A percentile compares a stretch with the other conserved stretches of the same genome.
Evolutionary conservation across 23 red algal genomes (phyloP).

Genomic region (Gracilaria caudata): DNA sequence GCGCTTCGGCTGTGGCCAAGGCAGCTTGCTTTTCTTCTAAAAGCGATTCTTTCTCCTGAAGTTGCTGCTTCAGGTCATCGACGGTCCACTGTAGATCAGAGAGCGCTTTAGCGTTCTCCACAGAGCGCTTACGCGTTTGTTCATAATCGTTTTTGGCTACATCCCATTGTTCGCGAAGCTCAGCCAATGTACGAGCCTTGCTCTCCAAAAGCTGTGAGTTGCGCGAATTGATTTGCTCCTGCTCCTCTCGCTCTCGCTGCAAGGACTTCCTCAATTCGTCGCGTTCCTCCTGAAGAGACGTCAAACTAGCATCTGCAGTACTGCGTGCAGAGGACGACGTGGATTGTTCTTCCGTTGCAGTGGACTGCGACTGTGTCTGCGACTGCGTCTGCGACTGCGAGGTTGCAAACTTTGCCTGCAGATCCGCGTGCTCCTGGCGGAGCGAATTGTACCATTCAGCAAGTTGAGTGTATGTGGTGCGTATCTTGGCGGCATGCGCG

Average conservation of each 20-base stretch:
- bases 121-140: constrained; percentile 9
- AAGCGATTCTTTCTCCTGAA: constrained; percentile 18
- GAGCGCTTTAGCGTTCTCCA: constrained; percentile 17
- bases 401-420: constrained; percentile 39
- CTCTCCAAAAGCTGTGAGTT: constrained; percentile 60
- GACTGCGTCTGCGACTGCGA: constrained; percentile 4
- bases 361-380: neutral
- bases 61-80: constrained; percentile 13
- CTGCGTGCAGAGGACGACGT: neutral
- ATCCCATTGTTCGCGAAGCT: constrained; percentile 64
- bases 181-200: constrained; percentile 52
- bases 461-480: constrained; percentile 66
- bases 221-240: constrained; percentile 45
- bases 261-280: constrained; percentile 27
- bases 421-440: constrained; percentile 62
- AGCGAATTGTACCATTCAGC: constrained; percentile 77
- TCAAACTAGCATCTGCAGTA: neutral
- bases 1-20: constrained; percentile 10
- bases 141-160: constrained; percentile 18
- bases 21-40: constrained; percentile 17
- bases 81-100: constrained; percentile 14
- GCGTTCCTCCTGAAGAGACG: constrained; percentile 27
- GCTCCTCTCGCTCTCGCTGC: constrained; percentile 35
- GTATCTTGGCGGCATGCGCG: constrained; percentile 60
- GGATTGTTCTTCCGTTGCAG: neutral